These are phyloP conservation scores for Bertia moriformis DNA, from an alignment of 2,329 filamentous ascomycete genomes.

Conservation along the genomic window DNA sequence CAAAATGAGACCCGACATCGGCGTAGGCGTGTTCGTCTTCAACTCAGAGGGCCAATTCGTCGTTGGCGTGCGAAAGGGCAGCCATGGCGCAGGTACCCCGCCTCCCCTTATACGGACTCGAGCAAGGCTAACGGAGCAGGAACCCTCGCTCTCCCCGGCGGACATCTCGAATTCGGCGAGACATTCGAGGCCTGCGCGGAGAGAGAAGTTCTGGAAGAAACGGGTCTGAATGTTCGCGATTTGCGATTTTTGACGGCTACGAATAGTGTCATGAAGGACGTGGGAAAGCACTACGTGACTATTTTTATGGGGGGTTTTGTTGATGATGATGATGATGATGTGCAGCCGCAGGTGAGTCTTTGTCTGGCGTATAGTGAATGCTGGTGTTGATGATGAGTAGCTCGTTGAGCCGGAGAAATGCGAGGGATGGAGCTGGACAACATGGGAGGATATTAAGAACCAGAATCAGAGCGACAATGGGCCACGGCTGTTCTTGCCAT, in stretches of 20 bases:
- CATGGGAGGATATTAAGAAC: neutral
- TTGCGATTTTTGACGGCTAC: constrained; percentile 42
- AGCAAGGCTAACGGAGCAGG: constrained; percentile 17
- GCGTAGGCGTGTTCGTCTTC: constrained; percentile 30
- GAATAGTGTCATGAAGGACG: constrained; percentile 46
- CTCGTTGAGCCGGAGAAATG: neutral
- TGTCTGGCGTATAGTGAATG: constrained; percentile 6
- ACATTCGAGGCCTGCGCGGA: constrained; percentile 43
- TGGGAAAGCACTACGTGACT: constrained; percentile 62
- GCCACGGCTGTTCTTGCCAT: neutral
- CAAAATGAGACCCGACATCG: too few relatives aligned
- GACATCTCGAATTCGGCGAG: constrained; percentile 61
- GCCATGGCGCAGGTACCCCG: constrained; percentile 29
- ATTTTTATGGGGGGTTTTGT: constrained; percentile 46
- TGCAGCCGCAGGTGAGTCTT: constrained; percentile 35
- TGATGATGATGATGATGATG: constrained; percentile 26
- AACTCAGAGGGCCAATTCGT: constrained; percentile 27
- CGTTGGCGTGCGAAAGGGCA: constrained; percentile 29
- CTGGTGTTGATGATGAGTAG: neutral
- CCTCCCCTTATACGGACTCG: neutral
- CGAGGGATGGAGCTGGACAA: neutral
- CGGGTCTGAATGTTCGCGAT: constrained; percentile 39
- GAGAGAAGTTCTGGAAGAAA: constrained; percentile 59
- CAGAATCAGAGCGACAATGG: neutral
- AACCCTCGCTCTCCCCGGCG: constrained; percentile 56